phyloP scores from a whole-genome alignment of 2,329 filamentous ascomycete species.

The Xylaria sp. region DNA sequence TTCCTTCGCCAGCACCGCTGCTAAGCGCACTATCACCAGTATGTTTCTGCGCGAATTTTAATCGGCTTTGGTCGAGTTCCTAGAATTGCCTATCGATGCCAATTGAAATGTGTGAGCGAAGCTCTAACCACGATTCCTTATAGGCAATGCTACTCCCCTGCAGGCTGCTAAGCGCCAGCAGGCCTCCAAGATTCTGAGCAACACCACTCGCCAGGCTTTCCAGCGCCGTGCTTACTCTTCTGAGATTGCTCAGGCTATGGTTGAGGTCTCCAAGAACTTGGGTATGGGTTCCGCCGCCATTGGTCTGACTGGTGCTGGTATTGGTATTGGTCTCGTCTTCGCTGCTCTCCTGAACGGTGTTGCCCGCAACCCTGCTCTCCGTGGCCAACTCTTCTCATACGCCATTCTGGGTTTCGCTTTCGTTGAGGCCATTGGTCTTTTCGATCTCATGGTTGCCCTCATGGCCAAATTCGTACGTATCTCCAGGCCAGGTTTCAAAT shows the following conservation, averaged over 20 bases:
- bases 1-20: conserved; percentile 67
- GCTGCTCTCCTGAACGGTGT: conserved; percentile 88
- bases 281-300: conserved; percentile 91
- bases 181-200: conserved; percentile 72
- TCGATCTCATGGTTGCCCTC: conserved; percentile 92
- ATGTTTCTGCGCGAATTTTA: conserved; percentile 53
- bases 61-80: conserved; percentile 31
- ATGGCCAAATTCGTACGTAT: conserved; percentile 86
- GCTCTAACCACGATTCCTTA: conserved; percentile 30
- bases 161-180: conserved; percentile 81
- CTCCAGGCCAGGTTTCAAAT: conserved; percentile 16
- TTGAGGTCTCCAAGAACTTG: conserved; percentile 90
- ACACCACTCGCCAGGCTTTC: conserved; percentile 73
- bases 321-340: conserved; percentile 96
- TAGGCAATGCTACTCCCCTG: conserved; percentile 68
- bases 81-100: conserved; percentile 2
- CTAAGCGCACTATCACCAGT: conserved; percentile 82
- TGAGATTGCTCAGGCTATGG: conserved; percentile 87
- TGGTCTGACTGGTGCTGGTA: conserved; percentile 91
- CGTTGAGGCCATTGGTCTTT: conserved; percentile 91
- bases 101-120: conserved; percentile 16
- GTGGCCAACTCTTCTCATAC: conserved; percentile 95
- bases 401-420: conserved; percentile 96
- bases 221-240: conserved; percentile 83
- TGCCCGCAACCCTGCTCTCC: conserved; percentile 93